Percentiles rank a stretch among this genome's conserved stretches.
phyloP scores from a whole-genome alignment of 2,329 filamentous ascomycete genomes.

The Cladorrhinum sp. region DNA sequence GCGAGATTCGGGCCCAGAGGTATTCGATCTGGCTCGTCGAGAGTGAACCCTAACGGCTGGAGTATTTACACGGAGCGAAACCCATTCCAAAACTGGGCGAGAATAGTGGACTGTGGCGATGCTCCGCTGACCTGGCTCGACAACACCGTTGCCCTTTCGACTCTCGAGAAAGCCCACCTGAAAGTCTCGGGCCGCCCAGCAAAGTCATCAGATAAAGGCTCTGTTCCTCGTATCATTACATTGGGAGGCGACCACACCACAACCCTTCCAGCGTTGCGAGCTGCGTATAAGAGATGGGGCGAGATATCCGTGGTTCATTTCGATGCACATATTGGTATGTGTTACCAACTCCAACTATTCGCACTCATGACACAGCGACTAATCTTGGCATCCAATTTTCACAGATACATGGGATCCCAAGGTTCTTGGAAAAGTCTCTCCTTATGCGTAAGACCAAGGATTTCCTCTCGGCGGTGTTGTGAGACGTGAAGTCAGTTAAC shows the following conservation, averaged over 20 bases:
- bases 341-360: neutral
- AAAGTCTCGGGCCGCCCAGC: slow-evolving; percentile 29
- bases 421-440: slow-evolving; percentile 54
- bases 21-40: slow-evolving; percentile 27
- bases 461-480: too few relatives aligned
- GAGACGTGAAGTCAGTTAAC: neutral
- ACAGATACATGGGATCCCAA: slow-evolving; percentile 69
- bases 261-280: slow-evolving; percentile 59
- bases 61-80: slow-evolving; percentile 27
- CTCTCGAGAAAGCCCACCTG: slow-evolving; percentile 67
- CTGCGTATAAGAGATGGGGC: slow-evolving; percentile 55
- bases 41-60: slow-evolving; percentile 24
- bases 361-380: slow-evolving; percentile 50
- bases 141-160: slow-evolving; percentile 68
- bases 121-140: slow-evolving; percentile 75
- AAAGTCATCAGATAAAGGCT: slow-evolving; percentile 40
- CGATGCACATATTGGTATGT: slow-evolving; percentile 58
- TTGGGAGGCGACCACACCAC: slow-evolving; percentile 65
- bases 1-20: slow-evolving; percentile 31
- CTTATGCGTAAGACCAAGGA: slow-evolving; percentile 49
- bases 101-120: slow-evolving; percentile 74
- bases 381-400: slow-evolving; percentile 14
- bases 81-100: slow-evolving; percentile 12
- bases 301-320: slow-evolving; percentile 64
- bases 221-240: slow-evolving; percentile 53